A percentile compares a stretch with the other conserved stretches of the same genome.
Evolutionary conservation across 176 grass and related monocot genomes (phyloP).

Genomic region (Triticum dicoccoides): DNA sequence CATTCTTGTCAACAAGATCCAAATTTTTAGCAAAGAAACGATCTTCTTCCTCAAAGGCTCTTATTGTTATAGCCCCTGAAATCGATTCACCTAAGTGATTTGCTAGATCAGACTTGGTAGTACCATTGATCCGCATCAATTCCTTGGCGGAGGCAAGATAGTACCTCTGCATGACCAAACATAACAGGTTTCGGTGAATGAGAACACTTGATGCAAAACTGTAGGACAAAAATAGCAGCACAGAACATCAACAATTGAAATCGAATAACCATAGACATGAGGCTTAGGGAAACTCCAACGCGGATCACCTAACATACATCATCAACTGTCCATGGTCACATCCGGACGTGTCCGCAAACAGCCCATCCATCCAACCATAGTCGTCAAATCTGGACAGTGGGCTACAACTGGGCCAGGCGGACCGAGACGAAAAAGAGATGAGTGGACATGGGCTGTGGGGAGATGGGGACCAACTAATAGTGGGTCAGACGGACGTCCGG

Average conservation of each 20-base stretch:
- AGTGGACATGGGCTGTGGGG: no score
- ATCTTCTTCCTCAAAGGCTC: constrained; percentile 79
- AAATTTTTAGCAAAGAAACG: constrained; percentile 77
- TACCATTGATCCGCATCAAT: constrained; percentile 66
- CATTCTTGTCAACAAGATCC: constrained; percentile 84
- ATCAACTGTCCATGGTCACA: neutral
- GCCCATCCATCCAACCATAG: constrained; percentile 82
- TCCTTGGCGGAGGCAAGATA: constrained; percentile 88
- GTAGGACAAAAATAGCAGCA: constrained; percentile 6
- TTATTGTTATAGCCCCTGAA: constrained; percentile 74
- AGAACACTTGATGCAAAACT: neutral
- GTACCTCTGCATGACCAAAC: constrained; percentile 60
- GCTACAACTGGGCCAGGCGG: no score
- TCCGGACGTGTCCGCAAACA: constrained; percentile 55
- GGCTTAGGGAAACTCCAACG: neutral
- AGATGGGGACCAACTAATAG: constrained; percentile 12
- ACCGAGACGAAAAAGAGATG: no score
- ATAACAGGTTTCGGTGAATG: constrained; percentile 1
- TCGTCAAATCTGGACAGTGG: constrained; percentile 19
- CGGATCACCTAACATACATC: no score
- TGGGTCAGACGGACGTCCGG: no score
- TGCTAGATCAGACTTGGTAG: constrained; percentile 77
- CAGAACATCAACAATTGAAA: constrained; percentile 11
- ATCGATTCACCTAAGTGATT: constrained; percentile 92
- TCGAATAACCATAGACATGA: neutral